A percentile compares a stretch with the other conserved stretches of the same genome.
Conservation (phyloP, 176 grass and related monocot species). For the Neostapfia colusana region DNA sequence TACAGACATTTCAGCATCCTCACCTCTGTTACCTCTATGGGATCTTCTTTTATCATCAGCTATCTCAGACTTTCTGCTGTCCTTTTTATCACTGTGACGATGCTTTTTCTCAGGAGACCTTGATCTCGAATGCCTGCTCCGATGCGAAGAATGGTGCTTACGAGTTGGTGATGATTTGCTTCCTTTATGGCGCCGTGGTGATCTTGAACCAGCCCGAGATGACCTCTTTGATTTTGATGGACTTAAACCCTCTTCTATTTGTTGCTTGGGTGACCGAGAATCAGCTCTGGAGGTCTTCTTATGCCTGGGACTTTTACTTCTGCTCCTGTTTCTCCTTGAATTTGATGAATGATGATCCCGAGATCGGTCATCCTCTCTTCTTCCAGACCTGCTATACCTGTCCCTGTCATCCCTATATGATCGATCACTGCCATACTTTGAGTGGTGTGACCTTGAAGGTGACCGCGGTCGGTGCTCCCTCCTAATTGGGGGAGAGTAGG, state of each 20-base stretch:
- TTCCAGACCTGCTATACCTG: constrained; percentile 57
- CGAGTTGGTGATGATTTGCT: constrained; percentile 58
- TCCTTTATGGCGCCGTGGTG: constrained; percentile 51
- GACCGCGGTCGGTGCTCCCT: constrained; percentile 64
- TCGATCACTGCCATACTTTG: constrained; percentile 55
- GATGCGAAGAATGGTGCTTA: constrained; percentile 44
- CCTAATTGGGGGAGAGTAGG: constrained; percentile 71
- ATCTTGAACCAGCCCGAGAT: constrained; percentile 60
- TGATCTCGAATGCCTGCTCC: constrained; percentile 65
- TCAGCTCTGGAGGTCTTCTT: constrained; percentile 62
- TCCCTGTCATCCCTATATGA: constrained; percentile 63
- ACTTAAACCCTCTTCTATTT: constrained; percentile 55
- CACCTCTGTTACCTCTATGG: constrained; percentile 45
- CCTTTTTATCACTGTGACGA: constrained; percentile 56
- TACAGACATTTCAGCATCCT: constrained; percentile 48
- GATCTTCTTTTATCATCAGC: constrained; percentile 53
- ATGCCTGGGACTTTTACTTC: constrained; percentile 64
- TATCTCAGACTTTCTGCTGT: constrained; percentile 43
- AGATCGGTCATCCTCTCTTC: constrained; percentile 52
- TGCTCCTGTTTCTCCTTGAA: constrained; percentile 80
- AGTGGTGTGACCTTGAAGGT: constrained; percentile 62
- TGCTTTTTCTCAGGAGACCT: constrained; percentile 81
- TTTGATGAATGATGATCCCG: constrained; percentile 66
- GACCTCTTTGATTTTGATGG: constrained; percentile 57
- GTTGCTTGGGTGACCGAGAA: constrained; percentile 58